A percentile compares a stretch with the other conserved stretches of the same genome.
phyloP scores from a whole-genome alignment of 345 rosid species.

The Rubroshorea leprosula region DNA sequence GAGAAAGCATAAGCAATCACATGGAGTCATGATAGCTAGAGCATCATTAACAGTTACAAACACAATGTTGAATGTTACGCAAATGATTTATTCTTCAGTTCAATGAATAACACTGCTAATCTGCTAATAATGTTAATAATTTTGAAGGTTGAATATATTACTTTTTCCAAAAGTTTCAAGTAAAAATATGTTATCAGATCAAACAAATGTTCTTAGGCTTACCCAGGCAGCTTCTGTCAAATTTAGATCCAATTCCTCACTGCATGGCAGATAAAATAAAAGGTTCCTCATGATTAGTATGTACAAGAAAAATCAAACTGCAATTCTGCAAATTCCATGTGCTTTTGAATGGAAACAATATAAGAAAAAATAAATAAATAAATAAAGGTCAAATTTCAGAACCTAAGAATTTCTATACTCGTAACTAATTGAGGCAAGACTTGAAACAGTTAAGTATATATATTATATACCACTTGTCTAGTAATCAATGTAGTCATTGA shows the following conservation, averaged over 20 bases:
- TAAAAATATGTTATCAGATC: neutral
- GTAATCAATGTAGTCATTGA: too few species aligned
- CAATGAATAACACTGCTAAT: neutral
- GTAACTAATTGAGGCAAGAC: too few species aligned
- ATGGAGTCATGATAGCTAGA: too few species aligned
- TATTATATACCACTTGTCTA: too few species aligned
- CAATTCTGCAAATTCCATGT: too few species aligned
- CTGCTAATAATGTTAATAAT: neutral
- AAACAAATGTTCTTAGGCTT: conserved; percentile 21
- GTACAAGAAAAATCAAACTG: neutral
- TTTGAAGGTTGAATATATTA: neutral
- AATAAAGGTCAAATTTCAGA: too few species aligned
- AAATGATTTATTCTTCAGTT: neutral
- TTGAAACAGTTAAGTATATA: too few species aligned
- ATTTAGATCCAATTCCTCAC: conserved; percentile 81
- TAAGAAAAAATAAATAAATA: too few species aligned
- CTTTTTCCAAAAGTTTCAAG: conserved; percentile 6
- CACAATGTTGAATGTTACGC: too few species aligned
- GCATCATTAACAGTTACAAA: too few species aligned
- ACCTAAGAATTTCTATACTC: too few species aligned
- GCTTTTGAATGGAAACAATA: too few species aligned
- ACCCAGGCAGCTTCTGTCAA: conserved; percentile 98
- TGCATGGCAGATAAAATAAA: conserved; percentile 32
- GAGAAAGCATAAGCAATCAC: neutral
- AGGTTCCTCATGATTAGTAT: neutral